phyloP scores from a whole-genome alignment of 305 asterid genomes.

The Fraxinus latifolia region DNA sequence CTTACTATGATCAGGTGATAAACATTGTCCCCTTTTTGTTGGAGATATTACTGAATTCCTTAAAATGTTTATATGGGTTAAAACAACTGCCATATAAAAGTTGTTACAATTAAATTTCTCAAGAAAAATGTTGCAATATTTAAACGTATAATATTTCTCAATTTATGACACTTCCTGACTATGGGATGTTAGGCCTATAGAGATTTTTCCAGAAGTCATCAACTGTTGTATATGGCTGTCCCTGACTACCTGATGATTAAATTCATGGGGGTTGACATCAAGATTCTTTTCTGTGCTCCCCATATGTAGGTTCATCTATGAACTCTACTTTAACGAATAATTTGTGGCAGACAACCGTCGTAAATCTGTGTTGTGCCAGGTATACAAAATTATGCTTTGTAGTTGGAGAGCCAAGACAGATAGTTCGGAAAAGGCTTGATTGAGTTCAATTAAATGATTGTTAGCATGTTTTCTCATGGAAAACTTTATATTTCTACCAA shows the following conservation, averaged over 20 bases:
- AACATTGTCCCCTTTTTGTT: neutral
- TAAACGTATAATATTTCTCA: neutral
- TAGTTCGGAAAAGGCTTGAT: neutral
- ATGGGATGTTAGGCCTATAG: neutral
- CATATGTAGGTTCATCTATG: neutral
- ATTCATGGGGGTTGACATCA: neutral
- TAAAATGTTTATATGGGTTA: conserved; percentile 1
- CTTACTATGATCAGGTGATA: conserved; percentile 7
- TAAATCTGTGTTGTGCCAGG: conserved; percentile 4
- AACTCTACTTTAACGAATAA: neutral
- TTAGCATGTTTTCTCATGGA: neutral
- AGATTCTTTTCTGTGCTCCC: neutral
- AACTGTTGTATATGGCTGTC: conserved; percentile 1
- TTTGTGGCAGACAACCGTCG: neutral
- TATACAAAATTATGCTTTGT: neutral
- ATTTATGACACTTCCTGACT: conserved; percentile 7
- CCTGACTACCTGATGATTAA: neutral
- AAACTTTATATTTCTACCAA: conserved; percentile 1
- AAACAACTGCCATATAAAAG: conserved; percentile 5
- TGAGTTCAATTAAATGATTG: neutral
- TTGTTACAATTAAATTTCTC: neutral
- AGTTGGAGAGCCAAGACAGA: neutral
- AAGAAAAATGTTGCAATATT: neutral
- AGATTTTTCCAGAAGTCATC: neutral
- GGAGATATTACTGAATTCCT: conserved; percentile 7